Evolutionary conservation across 83 land plant species (phyloP), one percentile per base, ranked within the genome.

Genomic region (Diphasiastrum complanatum): DNA sequence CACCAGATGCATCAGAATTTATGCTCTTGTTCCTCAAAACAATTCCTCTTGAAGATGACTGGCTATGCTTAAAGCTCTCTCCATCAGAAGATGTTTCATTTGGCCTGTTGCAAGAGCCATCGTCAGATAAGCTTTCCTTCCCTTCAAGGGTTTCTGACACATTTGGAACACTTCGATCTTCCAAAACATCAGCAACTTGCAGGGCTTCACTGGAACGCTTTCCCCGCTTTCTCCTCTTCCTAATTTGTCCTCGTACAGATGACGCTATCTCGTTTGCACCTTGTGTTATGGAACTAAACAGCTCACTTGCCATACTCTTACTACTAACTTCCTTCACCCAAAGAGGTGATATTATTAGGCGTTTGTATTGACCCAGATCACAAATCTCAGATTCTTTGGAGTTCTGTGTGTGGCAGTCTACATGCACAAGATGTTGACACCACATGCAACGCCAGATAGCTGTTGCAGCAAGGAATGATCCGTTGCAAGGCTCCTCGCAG

Each of bases 401-500:
- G 73, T 72, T 55, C 69, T 55, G 75, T 50, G 68, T 52, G 36
- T 87, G 93, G 38, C 93, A 87, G 32, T 85, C 89, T 28, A 84
- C 81, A 55, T 87, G 93, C 23, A 87, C 77, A 5, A 85, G 71
- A 5, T 80, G 64, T 43, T 87, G 93, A 61, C 93, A 87, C 97
- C 97, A 90, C 60, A 86, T 61, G 57, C 97, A 90, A 28, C 83
- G 75, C 97, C 97, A 90, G 38, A 86, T 77, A 45, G 97, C 83
- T 10, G 84, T 80, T 36, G 83, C 81, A 30, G 74, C 85, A 61
- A 90, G 87, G 69, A 86, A 83, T 29, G 85, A 75, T 11, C 78
- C 84, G 72, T 72, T 78, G 50, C 85, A 90, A 41, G 85, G 86
- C 47, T 87, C 97, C 65, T 90, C 92, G 69, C 97, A 90, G 30